phyloP scores from a whole-genome alignment of 345 rosid species.

The Citrus sinensis region DVS_A1.0 CM039163.1:41354501-41355000 shows the following conservation, averaged over 20 bases:
- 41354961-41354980: background rate
- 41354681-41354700: slow-evolving; percentile 32
- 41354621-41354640: slow-evolving; percentile 24
- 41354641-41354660: slow-evolving; percentile 30
- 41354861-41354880: slow-evolving; percentile 21
- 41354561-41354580: slow-evolving; percentile 28
- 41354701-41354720: slow-evolving; percentile 33
- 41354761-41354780: slow-evolving; percentile 29
- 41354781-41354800: slow-evolving; percentile 22
- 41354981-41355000: background rate
- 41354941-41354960: background rate
- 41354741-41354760: slow-evolving; percentile 34
- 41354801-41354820: slow-evolving; percentile 35
- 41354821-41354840: slow-evolving; percentile 28
- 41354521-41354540: slow-evolving; percentile 28
- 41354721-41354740: slow-evolving; percentile 33
- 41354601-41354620: slow-evolving; percentile 32
- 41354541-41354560: slow-evolving; percentile 21
- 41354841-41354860: slow-evolving; percentile 24
- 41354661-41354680: slow-evolving; percentile 34
- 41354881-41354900: slow-evolving; percentile 15
- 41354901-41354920: slow-evolving; percentile 3
- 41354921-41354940: background rate
- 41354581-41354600: slow-evolving; percentile 30
- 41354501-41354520: slow-evolving; percentile 35